Base-by-base conservation (phyloP, 225 moss, liverwort and hornwort species). In the Marchantia polymorpha region DNA sequence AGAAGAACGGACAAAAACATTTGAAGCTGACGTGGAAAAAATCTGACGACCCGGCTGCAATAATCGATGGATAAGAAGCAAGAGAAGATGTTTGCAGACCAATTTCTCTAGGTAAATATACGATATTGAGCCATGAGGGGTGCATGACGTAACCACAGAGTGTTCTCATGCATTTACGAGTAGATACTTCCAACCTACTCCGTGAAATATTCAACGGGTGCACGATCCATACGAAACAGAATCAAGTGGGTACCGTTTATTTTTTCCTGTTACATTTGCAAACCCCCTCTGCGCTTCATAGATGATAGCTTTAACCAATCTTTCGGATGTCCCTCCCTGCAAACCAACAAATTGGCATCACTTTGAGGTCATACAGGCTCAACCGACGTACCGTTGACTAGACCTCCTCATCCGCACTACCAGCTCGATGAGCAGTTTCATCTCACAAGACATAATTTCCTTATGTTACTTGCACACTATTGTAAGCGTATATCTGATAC, bases 251-350 rank as follows among this genome's bases (percentile, higher is more conserved):
- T 83, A 99, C 95, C 95, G 89, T 78, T 92, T 90, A 39, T 88
- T 88, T 67, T 89, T 85, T 83, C 99, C 99, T 55, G 83, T 88
- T 50, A 92, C 91, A 86, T 99, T 99, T 69, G 89, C 82, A 67
- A 92, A 99, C 47, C 92, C 93, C 72, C 89, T 87, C 52, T 91
- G 88, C 81, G 91, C 92, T 90, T 99, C 99, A 81, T 91, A 99
- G 39, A 99, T 80, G 81, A 99, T 91, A 72, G 99, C 93, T 84
- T 89, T 93, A 49, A 99, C 87, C 54, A 99, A 80, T 79, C 87
- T 93, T 61, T 89, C 95, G 79, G 85, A 87, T 80, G 83, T 92
- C 80, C 87, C 76, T 52, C 76, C 86, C 93, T 99, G 89, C 87
- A 23, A 39, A 39, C 39, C 39, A 39, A 82, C 1, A 73, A 16